These are phyloP conservation scores for Colletotrichum scovillei DNA, from an alignment of 2,329 filamentous ascomycete species.

Conservation along the genomic window DNA sequence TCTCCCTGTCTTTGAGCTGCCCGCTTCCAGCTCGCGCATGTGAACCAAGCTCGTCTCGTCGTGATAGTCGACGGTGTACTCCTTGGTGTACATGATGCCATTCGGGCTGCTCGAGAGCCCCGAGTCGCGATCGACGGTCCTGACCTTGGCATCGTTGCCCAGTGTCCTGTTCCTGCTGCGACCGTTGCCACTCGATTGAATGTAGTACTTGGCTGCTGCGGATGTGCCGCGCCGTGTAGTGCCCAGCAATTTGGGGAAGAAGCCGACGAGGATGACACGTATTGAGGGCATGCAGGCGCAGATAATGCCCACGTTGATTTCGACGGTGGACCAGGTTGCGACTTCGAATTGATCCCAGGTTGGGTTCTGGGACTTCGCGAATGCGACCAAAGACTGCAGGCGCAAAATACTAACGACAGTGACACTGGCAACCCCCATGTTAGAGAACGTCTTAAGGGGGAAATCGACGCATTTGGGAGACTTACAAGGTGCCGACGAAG, in stretches of 20 bases:
- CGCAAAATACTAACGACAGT: conserved; percentile 52
- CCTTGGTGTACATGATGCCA: conserved; percentile 47
- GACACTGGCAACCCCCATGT: conserved; percentile 40
- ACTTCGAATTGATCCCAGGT: conserved; percentile 49
- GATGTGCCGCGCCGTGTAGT: conserved; percentile 40
- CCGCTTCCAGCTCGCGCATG: conserved; percentile 40
- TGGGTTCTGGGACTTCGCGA: conserved; percentile 44
- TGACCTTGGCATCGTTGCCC: conserved; percentile 32
- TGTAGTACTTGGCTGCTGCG: conserved; percentile 28
- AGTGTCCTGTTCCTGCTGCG: conserved; percentile 36
- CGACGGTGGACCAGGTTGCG: conserved; percentile 49
- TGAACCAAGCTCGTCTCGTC: conserved; percentile 47
- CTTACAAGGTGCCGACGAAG: conserved; percentile 58
- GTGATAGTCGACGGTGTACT: conserved; percentile 48
- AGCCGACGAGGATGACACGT: conserved; percentile 46
- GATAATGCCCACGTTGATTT: conserved; percentile 52
- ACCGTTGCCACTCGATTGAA: conserved; percentile 18
- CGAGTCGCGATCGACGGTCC: conserved; percentile 17
- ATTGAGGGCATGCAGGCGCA: conserved; percentile 37
- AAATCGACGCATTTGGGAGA: not conserved
- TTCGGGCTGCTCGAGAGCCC: conserved; percentile 23
- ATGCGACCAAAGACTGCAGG: conserved; percentile 46
- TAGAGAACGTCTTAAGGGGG: not conserved
- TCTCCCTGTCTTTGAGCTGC: conserved; percentile 26
- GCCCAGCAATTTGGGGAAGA: conserved; percentile 50